These are phyloP conservation scores for Verticillium isaacii DNA, from an alignment of 2,329 filamentous ascomycete species.

Conservation along the genomic window DNA sequence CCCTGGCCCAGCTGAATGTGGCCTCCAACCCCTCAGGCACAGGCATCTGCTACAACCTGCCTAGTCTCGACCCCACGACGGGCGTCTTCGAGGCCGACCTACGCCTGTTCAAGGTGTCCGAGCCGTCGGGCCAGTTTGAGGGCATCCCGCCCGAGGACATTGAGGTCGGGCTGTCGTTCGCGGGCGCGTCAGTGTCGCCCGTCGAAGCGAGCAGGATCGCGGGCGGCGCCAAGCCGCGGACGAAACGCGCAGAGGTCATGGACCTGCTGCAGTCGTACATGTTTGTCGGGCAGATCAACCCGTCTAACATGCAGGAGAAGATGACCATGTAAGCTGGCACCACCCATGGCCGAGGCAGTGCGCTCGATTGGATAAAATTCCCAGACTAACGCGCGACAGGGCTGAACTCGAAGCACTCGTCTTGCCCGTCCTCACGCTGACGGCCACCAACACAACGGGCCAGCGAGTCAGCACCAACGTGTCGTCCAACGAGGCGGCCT, in stretches of 20 bases:
- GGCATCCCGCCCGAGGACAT: constrained; percentile 48
- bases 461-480: constrained; percentile 56
- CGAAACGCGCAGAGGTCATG: constrained; percentile 14
- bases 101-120: constrained; percentile 65
- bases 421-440: constrained; percentile 63
- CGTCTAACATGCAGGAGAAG: constrained; percentile 43
- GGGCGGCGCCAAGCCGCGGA: constrained; percentile 16
- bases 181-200: constrained; percentile 46
- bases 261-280: constrained; percentile 57
- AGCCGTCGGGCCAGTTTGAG: constrained; percentile 48
- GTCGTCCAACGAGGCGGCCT: constrained; percentile 65
- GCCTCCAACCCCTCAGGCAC: constrained; percentile 71
- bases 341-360: too few relatives aligned
- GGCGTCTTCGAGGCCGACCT: constrained; percentile 75
- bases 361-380: background rate
- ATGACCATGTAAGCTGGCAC: constrained; percentile 56
- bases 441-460: constrained; percentile 48
- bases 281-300: constrained; percentile 66
- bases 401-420: constrained; percentile 57
- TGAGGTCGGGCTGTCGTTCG: constrained; percentile 49
- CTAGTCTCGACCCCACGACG: constrained; percentile 59
- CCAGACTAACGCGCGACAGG: constrained; percentile 26
- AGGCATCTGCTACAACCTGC: constrained; percentile 78
- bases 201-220: constrained; percentile 25
- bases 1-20: constrained; percentile 49